phyloP scores from a whole-genome alignment of 2,329 filamentous ascomycete species.

The Aspergillus tamarii region DNA sequence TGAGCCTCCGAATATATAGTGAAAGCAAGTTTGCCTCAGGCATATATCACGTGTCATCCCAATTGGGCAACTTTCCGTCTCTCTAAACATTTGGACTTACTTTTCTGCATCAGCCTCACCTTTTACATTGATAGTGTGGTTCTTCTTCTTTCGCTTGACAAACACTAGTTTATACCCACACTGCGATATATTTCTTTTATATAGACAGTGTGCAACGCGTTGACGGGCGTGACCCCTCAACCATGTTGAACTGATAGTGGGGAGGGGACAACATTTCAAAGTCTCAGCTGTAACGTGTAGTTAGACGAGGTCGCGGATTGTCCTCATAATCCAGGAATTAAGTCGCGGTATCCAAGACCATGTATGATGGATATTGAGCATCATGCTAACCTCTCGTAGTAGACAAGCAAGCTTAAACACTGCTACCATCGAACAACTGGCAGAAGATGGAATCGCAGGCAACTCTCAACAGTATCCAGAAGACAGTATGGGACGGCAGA shows the following conservation, averaged over 20 bases:
- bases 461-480: constrained; percentile 39
- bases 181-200: background rate
- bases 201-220: background rate
- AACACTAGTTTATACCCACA: background rate
- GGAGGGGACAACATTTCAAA: background rate
- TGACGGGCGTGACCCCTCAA: background rate
- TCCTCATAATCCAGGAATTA: background rate
- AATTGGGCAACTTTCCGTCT: constrained; percentile 6
- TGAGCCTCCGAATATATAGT: background rate
- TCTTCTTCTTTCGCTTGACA: background rate
- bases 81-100: background rate
- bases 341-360: background rate
- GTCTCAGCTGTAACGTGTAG: constrained; percentile 5
- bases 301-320: background rate
- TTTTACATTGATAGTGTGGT: background rate
- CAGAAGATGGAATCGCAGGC: constrained; percentile 31
- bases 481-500: constrained; percentile 61
- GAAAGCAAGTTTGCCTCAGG: constrained; percentile 7
- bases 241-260: constrained; percentile 6
- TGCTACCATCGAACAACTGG: background rate
- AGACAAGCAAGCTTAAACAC: background rate
- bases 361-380: background rate
- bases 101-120: background rate
- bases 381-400: constrained; percentile 1
- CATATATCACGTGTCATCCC: constrained; percentile 7